These are phyloP conservation scores for Coemansia sp. DNA, from an alignment of 192 early-diverging fungal genomes.

Conservation along the genomic window DNA sequence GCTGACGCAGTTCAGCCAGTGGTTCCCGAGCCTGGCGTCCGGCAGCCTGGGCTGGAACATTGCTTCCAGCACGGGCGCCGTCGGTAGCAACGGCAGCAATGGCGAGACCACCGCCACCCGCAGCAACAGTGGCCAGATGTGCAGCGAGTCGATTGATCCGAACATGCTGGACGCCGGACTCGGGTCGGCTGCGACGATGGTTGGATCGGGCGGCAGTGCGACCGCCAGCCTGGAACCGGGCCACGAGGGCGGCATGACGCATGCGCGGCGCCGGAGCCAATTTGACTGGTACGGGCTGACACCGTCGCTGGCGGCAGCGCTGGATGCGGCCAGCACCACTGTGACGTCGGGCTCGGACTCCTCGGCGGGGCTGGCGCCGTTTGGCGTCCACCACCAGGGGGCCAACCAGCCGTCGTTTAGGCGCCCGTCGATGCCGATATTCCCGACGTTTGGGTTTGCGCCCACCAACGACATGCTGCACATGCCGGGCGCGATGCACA, in stretches of 20 bases:
- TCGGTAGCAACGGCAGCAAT: neutral
- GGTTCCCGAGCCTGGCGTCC: slow-evolving; percentile 40
- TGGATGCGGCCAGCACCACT: slow-evolving; percentile 28
- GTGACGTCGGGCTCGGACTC: slow-evolving; percentile 6
- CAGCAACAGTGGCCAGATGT: slow-evolving; percentile 5
- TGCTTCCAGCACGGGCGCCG: neutral
- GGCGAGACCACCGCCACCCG: neutral
- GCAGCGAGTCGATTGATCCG: slow-evolving; percentile 45
- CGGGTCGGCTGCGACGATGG: slow-evolving; percentile 13
- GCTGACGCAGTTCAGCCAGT: slow-evolving; percentile 42
- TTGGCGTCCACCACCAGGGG: slow-evolving; percentile 7
- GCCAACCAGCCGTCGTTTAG: slow-evolving; percentile 15
- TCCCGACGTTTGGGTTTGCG: slow-evolving; percentile 27
- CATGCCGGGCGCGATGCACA: slow-evolving; percentile 6
- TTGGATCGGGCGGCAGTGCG: neutral
- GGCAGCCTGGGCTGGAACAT: slow-evolving; percentile 26
- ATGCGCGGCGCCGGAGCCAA: slow-evolving; percentile 46
- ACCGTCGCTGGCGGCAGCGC: slow-evolving; percentile 37
- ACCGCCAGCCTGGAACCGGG: neutral
- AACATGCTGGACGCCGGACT: slow-evolving; percentile 46
- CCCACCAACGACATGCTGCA: slow-evolving; percentile 23
- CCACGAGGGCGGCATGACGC: slow-evolving; percentile 16
- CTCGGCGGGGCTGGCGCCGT: slow-evolving; percentile 22
- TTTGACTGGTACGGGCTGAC: slow-evolving; percentile 52
- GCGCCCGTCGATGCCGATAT: slow-evolving; percentile 50